A percentile compares a stretch with the other conserved stretches of the same genome.
These are phyloP conservation scores for Cryptococcus sp. DNA, from an alignment of 1,284 basidiomycete genomes.

Conservation along the genomic window DNA sequence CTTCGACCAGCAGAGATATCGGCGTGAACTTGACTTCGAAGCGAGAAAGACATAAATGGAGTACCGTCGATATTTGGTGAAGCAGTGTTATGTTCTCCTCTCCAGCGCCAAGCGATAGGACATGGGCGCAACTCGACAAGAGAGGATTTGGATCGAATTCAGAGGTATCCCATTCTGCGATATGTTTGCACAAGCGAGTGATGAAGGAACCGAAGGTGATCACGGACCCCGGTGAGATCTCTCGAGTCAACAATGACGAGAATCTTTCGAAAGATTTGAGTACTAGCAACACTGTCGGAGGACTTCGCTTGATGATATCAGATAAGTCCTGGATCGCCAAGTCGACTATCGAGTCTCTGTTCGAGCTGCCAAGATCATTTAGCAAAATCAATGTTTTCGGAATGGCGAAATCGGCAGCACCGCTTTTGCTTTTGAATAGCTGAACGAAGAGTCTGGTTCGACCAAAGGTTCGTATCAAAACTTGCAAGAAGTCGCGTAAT, in stretches of 20 bases:
- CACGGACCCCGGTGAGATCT: constrained; percentile 18
- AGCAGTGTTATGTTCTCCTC: constrained; percentile 12
- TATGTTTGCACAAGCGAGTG: constrained; percentile 27
- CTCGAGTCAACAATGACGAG: constrained; percentile 8
- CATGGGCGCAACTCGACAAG: constrained; percentile 10
- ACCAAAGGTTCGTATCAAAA: constrained; percentile 24
- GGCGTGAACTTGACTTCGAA: constrained; percentile 17
- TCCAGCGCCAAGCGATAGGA: constrained; percentile 15
- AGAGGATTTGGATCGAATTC: constrained; percentile 33
- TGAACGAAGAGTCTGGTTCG: constrained; percentile 30
- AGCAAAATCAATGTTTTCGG: constrained; percentile 1
- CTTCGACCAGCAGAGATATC: constrained; percentile 5
- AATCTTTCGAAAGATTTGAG: constrained; percentile 20
- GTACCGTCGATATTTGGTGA: constrained; percentile 30
- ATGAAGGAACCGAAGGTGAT: constrained; percentile 30
- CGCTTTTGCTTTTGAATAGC: constrained; percentile 13
- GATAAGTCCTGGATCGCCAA: constrained; percentile 17
- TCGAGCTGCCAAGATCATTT: background rate
- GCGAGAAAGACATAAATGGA: constrained; percentile 21
- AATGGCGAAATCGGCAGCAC: background rate
- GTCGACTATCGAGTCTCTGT: background rate
- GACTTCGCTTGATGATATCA: constrained; percentile 25
- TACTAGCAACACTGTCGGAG: constrained; percentile 19
- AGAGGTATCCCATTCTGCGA: constrained; percentile 26
- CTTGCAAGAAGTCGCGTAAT: constrained; percentile 9